Evolutionary conservation across 169 alveolate genomes (phyloP), one percentile per base, ranked within the genome.

Genomic region (Cryptosporidium sp.): DNA sequence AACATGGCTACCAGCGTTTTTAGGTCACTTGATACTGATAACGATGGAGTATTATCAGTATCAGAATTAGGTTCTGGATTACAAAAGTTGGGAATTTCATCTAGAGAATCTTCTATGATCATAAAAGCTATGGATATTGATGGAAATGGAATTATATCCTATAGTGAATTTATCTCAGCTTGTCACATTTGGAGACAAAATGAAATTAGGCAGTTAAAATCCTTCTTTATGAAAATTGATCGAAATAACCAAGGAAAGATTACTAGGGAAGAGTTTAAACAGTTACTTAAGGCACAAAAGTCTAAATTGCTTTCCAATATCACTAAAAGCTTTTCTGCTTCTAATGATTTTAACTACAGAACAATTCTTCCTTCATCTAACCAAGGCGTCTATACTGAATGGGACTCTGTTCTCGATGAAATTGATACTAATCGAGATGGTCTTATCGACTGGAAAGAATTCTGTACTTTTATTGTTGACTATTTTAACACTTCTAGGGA

Each of bases 351-450:
- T 4, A 73, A 73, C 43, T 59, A 59, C 59, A 52, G 86, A 21
- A 73, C 86, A 4, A 59, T 73, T n/a, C 86, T 73, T 5, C 86
- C 86, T 21, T 73, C 86, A 26, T 55, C 86, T n/a, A 73, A 73
- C 21, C 86, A 73, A 39, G 86, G 86, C 9, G 86, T 73, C 1
- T 73, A 73, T 23, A 73, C 86, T 29, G 86, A 73, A 21, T 73
- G 86, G 86, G 86, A 73, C 14, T 35, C 86, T 21, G 59, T 73
- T 16, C 71, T 73, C 1, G 86, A 73, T 31, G 86, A 73, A 37
- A 73, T 73, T 21, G 86, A 73, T 26, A 52, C 86, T 3, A 73
- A 73, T 23, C 10, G 58, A n/a, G 86, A 73, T 41, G 86, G 86
- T 35, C 41, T 31, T 21, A 73, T 73, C 14, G 86, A 73, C 41